Percentiles rank a stretch among this genome's conserved stretches.
phyloP scores from a whole-genome alignment of 768 basidiomycete genomes.

The Psilocybe sp. region DNA sequence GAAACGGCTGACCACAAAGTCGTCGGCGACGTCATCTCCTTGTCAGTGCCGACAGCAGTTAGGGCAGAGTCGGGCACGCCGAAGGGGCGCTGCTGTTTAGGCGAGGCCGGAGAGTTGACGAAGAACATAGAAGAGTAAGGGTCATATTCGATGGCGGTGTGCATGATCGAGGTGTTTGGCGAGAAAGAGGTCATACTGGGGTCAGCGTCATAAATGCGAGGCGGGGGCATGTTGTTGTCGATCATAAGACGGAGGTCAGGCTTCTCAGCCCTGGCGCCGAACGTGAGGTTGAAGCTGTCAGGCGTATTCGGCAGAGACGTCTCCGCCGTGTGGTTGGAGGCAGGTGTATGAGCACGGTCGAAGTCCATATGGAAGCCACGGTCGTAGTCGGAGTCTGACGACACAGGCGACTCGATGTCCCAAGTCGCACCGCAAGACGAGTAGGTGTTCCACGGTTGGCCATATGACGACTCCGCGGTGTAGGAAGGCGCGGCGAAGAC shows the following conservation, averaged over 20 bases:
- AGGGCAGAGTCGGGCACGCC: conserved; percentile 34
- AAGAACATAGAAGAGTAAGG: conserved; percentile 58
- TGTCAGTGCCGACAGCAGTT: conserved; percentile 46
- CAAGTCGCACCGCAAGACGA: conserved; percentile 51
- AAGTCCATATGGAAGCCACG: conserved; percentile 31
- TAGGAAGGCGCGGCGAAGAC: conserved; percentile 38
- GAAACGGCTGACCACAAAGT: conserved; percentile 41
- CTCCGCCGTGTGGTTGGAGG: conserved; percentile 47
- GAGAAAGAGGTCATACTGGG: conserved; percentile 41
- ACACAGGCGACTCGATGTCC: conserved; percentile 50
- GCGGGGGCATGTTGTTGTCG: conserved; percentile 50
- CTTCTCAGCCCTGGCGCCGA: conserved; percentile 32
- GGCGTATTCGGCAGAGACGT: conserved; percentile 61
- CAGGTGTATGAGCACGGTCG: conserved; percentile 47
- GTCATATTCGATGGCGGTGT: conserved; percentile 70
- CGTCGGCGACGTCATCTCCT: conserved; percentile 52
- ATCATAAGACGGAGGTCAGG: conserved; percentile 48
- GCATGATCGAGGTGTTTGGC: conserved; percentile 64
- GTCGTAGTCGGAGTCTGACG: conserved; percentile 38
- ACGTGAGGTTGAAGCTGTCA: conserved; percentile 43
- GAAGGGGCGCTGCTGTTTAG: conserved; percentile 27
- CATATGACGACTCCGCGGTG: conserved; percentile 38
- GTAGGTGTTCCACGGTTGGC: conserved; percentile 37
- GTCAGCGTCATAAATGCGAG: conserved; percentile 45
- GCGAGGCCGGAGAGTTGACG: conserved; percentile 41